Base-by-base conservation (phyloP, 139 green algal genomes). In the Bryopsis sp. region DNA sequence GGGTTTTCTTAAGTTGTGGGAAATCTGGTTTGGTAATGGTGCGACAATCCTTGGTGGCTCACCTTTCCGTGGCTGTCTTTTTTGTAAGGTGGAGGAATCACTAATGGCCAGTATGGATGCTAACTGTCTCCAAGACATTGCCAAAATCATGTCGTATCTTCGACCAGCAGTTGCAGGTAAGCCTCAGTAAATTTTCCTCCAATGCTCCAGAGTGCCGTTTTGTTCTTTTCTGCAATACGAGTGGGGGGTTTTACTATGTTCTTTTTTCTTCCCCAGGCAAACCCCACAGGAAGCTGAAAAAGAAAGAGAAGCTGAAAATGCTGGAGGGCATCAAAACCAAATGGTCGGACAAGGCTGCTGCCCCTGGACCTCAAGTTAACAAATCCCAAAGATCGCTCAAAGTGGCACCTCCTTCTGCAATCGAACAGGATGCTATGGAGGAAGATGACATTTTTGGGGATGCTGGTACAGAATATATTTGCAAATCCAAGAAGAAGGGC, bases 381-480 rank as follows among this genome's bases (percentile, higher is more conserved):
- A n/a, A n/a, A n/a, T n/a, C n/a, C n/a, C n/a, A n/a, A n/a, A n/a
- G n/a, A n/a, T n/a, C n/a, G n/a, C n/a, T n/a, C n/a, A n/a, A n/a
- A n/a, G n/a, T n/a, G n/a, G n/a, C n/a, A n/a, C n/a, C n/a, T n/a
- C n/a, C n/a, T n/a, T n/a, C n/a, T n/a, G n/a, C n/a, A n/a, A n/a
- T n/a, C n/a, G n/a, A n/a, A n/a, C n/a, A n/a, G n/a, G n/a, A n/a
- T n/a, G n/a, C n/a, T n/a, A n/a, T n/a, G n/a, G n/a, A n/a, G n/a
- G 58, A 65, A 34, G 88, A 96, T 6, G 88, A 97, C 74, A 97
- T 97, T 43, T 97, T 97, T 84, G 92, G 71, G 0, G 91, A 95
- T 47, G 91, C 81, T 5, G 91, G 90, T 19, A 90, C 70, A 0
- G 90, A 97, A 61, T 97, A 97, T 68, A 74, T 78, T 60, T 79